Conservation (phyloP, 2,329 filamentous ascomycete genomes). For the Nectriaceae sp. region DNA sequence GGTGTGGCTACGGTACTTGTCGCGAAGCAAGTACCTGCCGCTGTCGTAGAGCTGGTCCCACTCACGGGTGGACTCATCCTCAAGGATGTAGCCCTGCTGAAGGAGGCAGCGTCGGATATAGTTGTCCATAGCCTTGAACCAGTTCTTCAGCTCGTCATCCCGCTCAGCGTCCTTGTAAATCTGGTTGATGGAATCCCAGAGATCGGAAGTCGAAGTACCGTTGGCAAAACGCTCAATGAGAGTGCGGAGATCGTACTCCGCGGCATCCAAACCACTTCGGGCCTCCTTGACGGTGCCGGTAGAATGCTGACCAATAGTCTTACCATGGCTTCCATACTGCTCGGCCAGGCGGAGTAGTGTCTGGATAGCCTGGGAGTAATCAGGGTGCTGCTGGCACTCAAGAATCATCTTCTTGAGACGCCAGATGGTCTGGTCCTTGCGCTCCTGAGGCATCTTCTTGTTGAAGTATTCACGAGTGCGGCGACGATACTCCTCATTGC, state of each 20-base stretch:
- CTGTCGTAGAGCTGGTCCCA: slow-evolving; percentile 86
- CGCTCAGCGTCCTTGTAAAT: slow-evolving; percentile 86
- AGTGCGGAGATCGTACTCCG: slow-evolving; percentile 76
- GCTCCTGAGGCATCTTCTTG: slow-evolving; percentile 88
- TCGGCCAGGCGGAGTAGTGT: slow-evolving; percentile 84
- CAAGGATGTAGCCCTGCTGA: slow-evolving; percentile 88
- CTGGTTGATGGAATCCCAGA: slow-evolving; percentile 81
- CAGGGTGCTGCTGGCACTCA: slow-evolving; percentile 92
- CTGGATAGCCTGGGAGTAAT: slow-evolving; percentile 90
- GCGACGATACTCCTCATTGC: slow-evolving; percentile 45
- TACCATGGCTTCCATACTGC: slow-evolving; percentile 77
- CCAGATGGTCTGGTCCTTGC: slow-evolving; percentile 88
- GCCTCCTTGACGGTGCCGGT: slow-evolving; percentile 72
- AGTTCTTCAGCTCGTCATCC: slow-evolving; percentile 82
- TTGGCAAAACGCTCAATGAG: slow-evolving; percentile 96
- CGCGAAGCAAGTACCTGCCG: slow-evolving; percentile 81
- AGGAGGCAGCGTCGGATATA: slow-evolving; percentile 84
- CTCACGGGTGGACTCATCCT: slow-evolving; percentile 75
- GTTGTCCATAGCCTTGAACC: slow-evolving; percentile 78
- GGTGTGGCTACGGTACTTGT: slow-evolving; percentile 85
- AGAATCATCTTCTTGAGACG: slow-evolving; percentile 96
- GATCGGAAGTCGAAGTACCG: slow-evolving; percentile 82
- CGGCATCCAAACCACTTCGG: slow-evolving; percentile 65
- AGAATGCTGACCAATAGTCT: slow-evolving; percentile 63
- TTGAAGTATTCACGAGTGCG: slow-evolving; percentile 73